These are phyloP conservation scores for Trichosporon ovoides DNA, from an alignment of 1,284 basidiomycete genomes.

Conservation along the genomic window DNA sequence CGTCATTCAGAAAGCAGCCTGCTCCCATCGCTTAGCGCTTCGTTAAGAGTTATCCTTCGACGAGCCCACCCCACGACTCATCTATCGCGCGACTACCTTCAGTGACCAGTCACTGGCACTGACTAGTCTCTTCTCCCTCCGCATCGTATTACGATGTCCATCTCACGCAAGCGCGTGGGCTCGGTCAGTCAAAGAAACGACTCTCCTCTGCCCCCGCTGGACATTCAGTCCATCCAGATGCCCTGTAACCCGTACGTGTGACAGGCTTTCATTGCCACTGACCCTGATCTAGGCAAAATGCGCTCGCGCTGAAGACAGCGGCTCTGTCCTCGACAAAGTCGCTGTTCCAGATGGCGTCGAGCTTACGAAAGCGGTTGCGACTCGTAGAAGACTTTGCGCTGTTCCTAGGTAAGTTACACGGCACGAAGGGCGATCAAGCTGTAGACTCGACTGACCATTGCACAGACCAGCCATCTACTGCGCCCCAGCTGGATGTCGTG, in stretches of 20 bases:
- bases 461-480: slow-evolving; percentile 39
- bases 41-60: not conserved
- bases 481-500: slow-evolving; percentile 56
- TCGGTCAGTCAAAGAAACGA: slow-evolving; percentile 43
- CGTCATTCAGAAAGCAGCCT: not conserved
- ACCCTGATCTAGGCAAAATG: slow-evolving; percentile 37
- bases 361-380: slow-evolving; percentile 38
- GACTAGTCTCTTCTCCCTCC: not conserved
- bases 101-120: not conserved
- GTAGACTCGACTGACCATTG: not conserved
- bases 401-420: slow-evolving; percentile 46
- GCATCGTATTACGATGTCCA: slow-evolving; percentile 26
- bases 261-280: slow-evolving; percentile 2
- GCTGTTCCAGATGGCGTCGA: slow-evolving; percentile 45
- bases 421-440: slow-evolving; percentile 11
- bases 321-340: slow-evolving; percentile 45
- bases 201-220: slow-evolving; percentile 35
- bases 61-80: not conserved
- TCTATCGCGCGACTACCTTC: not conserved
- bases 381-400: slow-evolving; percentile 42
- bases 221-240: slow-evolving; percentile 47
- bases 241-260: slow-evolving; percentile 43
- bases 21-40: not conserved
- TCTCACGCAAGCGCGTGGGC: slow-evolving; percentile 42
- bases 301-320: slow-evolving; percentile 47